phyloP scores from a whole-genome alignment of 2,329 filamentous ascomycete species.

The Sordariomycetes sp. region DNA sequence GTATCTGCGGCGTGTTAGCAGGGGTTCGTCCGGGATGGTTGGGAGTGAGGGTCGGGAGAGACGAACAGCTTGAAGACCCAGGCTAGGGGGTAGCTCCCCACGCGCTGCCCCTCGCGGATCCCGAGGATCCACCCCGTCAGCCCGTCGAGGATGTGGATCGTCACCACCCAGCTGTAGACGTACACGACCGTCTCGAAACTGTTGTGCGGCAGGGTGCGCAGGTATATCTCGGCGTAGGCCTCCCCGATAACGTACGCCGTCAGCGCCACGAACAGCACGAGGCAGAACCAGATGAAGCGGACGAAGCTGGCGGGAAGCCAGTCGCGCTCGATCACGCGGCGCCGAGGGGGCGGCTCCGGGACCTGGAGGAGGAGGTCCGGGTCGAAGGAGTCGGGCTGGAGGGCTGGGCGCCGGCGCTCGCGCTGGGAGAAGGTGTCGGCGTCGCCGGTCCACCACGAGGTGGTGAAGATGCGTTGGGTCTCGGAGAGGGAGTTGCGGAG shows the following conservation, averaged over 20 bases:
- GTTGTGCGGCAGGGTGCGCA: slow-evolving; percentile 52
- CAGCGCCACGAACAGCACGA: slow-evolving; percentile 47
- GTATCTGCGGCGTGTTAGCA: slow-evolving; percentile 27
- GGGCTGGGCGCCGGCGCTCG: slow-evolving; percentile 22
- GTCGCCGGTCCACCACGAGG: slow-evolving; percentile 52
- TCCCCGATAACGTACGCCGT: slow-evolving; percentile 56
- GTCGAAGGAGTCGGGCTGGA: slow-evolving; percentile 6
- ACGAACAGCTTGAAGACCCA: slow-evolving; percentile 58
- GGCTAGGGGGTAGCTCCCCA: slow-evolving; percentile 56
- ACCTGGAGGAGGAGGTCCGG: slow-evolving; percentile 6
- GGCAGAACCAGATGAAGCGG: slow-evolving; percentile 57
- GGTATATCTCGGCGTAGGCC: slow-evolving; percentile 55
- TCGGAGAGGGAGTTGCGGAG: slow-evolving; percentile 49
- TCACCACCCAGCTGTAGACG: slow-evolving; percentile 57
- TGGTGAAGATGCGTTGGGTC: slow-evolving; percentile 54
- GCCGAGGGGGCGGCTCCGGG: slow-evolving; percentile 10
- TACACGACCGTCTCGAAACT: slow-evolving; percentile 55
- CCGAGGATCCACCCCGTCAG: slow-evolving; percentile 55
- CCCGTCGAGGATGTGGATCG: slow-evolving; percentile 50
- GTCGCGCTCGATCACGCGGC: slow-evolving; percentile 25
- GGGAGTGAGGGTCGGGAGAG: slow-evolving; percentile 12
- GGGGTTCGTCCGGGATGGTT: neutral
- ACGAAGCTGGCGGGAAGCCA: slow-evolving; percentile 57
- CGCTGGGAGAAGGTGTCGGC: slow-evolving; percentile 29
- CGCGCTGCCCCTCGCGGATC: slow-evolving; percentile 50